Base-by-base conservation (phyloP, 2,329 filamentous ascomycete genomes). In the Sporothrix humicola region DNA sequence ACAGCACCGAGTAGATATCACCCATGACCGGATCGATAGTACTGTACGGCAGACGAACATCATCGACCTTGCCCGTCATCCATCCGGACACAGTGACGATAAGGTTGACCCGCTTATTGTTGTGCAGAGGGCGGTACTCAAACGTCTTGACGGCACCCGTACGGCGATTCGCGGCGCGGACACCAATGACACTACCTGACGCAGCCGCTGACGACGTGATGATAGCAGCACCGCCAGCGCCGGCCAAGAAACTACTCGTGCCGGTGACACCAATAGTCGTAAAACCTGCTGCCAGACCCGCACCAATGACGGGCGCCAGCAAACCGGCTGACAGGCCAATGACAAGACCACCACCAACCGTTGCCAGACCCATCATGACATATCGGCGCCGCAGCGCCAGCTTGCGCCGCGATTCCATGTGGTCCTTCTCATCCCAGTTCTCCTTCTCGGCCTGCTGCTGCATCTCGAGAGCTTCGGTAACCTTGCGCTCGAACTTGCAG, bases 11-110 rank as follows among this genome's bases (percentile, higher is more conserved):
- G 83, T 99, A 99, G 17, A 99, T 91, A 80, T 99, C 96, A 13
- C 96, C 96, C 96, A 99, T 99, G 76, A 98, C 89, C 0, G 97
- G 94, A 81, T 99, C 95, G 7, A 99, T 92, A 0, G 97, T 99
- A 84, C 94, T 98, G 82, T 93, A 99, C 8, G 96, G 96, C 79
- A 99, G 83, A 74, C 96, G 93, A 69, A 99, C 95, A 81, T 99
- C 96, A 83, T 99, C 96, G 71, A 97, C 91, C 80, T 97, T 98
- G 79, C 97, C 96, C 56, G 94, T 98, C 92, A 99, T 97, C 96
- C 96, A 99, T 3, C 96, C 96, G 0, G 95, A 94, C 44, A 99
- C 90, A 0, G 96, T 98, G 54, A 99, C 90, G 76, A 99, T 96
- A 44, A 99, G 87, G 78, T 99, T 98, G 54, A 98, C 93, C 73